Percentiles rank a stretch among this genome's conserved stretches.
Evolutionary conservation across 2,329 filamentous ascomycete species (phyloP).

Genomic region (Trematosphaeria pertusa): DNA sequence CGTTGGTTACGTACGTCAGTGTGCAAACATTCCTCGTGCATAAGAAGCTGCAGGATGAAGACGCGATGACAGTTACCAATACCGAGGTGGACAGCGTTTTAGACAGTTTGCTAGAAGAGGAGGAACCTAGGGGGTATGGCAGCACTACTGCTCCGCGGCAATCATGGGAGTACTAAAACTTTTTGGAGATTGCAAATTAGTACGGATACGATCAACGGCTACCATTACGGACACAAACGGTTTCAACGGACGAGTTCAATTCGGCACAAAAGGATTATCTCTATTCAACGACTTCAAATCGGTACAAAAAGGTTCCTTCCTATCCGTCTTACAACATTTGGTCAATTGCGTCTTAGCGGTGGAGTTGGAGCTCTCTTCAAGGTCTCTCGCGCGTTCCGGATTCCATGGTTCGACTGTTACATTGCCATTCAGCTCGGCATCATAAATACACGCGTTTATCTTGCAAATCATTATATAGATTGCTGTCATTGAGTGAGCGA

Average conservation of each 20-base stretch:
- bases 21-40: slow-evolving; percentile 40
- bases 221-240: too few relatives aligned
- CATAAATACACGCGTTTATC: too few relatives aligned
- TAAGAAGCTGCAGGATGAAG: slow-evolving; percentile 42
- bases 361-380: slow-evolving; percentile 1
- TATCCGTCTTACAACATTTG: background rate
- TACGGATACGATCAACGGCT: too few relatives aligned
- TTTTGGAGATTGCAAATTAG: too few relatives aligned
- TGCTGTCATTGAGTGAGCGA: too few relatives aligned
- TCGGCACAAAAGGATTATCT: too few relatives aligned
- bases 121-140: slow-evolving; percentile 38
- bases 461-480: too few relatives aligned
- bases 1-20: slow-evolving; percentile 60
- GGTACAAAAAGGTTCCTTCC: background rate
- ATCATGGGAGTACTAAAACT: slow-evolving; percentile 20
- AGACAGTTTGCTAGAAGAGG: slow-evolving; percentile 45
- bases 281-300: too few relatives aligned
- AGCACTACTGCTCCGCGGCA: slow-evolving; percentile 26
- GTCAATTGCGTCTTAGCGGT: background rate
- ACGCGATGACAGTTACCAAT: slow-evolving; percentile 68
- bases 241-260: too few relatives aligned
- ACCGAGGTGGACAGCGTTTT: slow-evolving; percentile 70
- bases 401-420: too few relatives aligned
- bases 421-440: too few relatives aligned
- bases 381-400: too few relatives aligned